Percentiles rank a stretch among this genome's conserved stretches.
Conservation (phyloP, 2,329 filamentous ascomycete genomes). For the Xylaria sp. region DNA sequence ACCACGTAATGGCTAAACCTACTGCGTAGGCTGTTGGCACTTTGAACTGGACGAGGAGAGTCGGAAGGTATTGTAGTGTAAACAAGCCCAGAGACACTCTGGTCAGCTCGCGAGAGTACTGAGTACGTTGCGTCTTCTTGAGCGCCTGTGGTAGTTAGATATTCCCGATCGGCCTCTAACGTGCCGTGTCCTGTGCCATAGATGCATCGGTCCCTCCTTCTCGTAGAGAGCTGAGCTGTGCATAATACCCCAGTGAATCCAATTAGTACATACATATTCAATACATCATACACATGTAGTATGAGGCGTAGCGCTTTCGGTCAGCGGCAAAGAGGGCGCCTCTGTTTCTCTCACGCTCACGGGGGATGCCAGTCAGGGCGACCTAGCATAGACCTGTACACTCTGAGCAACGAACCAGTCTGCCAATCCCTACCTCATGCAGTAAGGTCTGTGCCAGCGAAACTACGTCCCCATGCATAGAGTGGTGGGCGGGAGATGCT, state of each 20-base stretch:
- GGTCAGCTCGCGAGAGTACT: not conserved
- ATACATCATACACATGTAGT: too few relatives aligned
- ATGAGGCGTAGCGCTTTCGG: conserved; percentile 22
- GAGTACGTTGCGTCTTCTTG: not conserved
- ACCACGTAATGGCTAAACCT: conserved; percentile 1
- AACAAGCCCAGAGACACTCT: not conserved
- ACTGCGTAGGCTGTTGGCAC: not conserved
- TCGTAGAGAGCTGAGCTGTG: conserved; percentile 14
- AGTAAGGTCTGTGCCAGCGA: conserved; percentile 10
- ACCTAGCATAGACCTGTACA: conserved; percentile 8
- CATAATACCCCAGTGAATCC: conserved; percentile 18
- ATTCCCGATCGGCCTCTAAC: not conserved
- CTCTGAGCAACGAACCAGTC: conserved; percentile 13
- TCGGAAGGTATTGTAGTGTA: too few relatives aligned
- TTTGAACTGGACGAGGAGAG: not conserved
- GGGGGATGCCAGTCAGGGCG: conserved; percentile 3
- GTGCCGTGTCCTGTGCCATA: conserved; percentile 1
- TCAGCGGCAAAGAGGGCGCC: conserved; percentile 26
- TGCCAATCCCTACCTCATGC: conserved; percentile 17
- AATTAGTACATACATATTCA: too few relatives aligned
- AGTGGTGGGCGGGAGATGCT: conserved; percentile 19
- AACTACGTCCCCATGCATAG: conserved; percentile 5
- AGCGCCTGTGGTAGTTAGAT: not conserved
- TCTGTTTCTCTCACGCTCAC: not conserved
- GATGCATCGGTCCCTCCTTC: not conserved